These are phyloP conservation scores for Psidium friedrichsthalianum DNA, from an alignment of 345 rosid species.

Conservation along the genomic window DNA sequence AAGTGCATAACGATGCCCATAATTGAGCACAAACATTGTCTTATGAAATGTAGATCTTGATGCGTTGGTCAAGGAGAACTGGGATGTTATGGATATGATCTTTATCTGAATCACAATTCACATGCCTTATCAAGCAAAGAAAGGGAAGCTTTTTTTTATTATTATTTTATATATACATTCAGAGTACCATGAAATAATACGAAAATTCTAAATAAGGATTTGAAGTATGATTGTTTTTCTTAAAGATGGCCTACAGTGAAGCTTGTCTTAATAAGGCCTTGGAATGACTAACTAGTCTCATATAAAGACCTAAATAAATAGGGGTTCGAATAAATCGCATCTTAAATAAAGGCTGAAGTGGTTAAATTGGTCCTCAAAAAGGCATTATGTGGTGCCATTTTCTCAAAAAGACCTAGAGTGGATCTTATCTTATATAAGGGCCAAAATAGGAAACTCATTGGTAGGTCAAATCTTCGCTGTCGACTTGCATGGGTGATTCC, in stretches of 20 bases:
- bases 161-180: not conserved
- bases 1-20: not conserved
- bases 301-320: too few species aligned
- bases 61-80: not conserved
- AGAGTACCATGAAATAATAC: rapidly evolving
- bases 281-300: not conserved
- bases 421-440: not conserved
- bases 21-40: not conserved
- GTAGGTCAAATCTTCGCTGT: too few species aligned
- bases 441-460: not conserved
- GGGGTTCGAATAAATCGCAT: not conserved
- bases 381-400: too few species aligned
- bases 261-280: not conserved
- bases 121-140: not conserved
- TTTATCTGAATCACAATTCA: not conserved
- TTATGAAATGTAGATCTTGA: not conserved
- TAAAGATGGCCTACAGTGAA: not conserved
- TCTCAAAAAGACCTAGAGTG: not conserved
- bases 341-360: too few species aligned
- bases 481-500: rapidly evolving
- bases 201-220: not conserved
- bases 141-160: not conserved
- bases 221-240: rapidly evolving
- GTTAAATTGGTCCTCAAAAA: too few species aligned
- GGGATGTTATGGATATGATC: not conserved